Evolutionary conservation across 2,329 filamentous ascomycete genomes (phyloP).

Genomic region (Claviceps sorghi): DNA sequence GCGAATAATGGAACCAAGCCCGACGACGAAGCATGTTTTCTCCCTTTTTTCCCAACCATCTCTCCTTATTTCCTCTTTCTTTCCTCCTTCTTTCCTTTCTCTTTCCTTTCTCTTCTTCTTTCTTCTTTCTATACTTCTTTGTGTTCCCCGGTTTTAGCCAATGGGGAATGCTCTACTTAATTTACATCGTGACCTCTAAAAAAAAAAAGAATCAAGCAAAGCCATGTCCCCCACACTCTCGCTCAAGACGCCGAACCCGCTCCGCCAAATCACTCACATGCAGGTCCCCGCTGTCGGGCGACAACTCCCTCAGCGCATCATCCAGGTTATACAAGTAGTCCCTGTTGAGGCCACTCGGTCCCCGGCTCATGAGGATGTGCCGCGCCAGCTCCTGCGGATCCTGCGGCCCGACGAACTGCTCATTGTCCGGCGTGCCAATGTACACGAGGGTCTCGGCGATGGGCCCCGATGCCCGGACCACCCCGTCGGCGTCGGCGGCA

Average conservation of each 20-base stretch:
- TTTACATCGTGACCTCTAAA: neutral
- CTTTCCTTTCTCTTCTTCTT: neutral
- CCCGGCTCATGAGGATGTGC: constrained; percentile 62
- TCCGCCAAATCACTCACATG: constrained; percentile 73
- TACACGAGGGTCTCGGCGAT: constrained; percentile 61
- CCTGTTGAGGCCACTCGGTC: constrained; percentile 76
- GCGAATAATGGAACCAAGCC: too few species aligned
- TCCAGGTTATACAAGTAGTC: constrained; percentile 82
- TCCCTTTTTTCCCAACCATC: neutral
- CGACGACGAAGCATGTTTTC: too few species aligned
- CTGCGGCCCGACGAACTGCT: constrained; percentile 78
- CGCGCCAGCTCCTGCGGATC: constrained; percentile 62
- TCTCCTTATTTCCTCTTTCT: neutral
- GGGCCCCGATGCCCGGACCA: constrained; percentile 8
- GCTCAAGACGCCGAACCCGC: constrained; percentile 48
- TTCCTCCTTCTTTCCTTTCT: neutral
- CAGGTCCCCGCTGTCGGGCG: constrained; percentile 61
- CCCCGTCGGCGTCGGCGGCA: constrained; percentile 13
- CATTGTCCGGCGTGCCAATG: constrained; percentile 85
- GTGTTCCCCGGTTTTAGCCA: too few species aligned
- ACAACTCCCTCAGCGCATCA: constrained; percentile 55
- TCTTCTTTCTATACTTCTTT: too few species aligned
- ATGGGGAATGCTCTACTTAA: neutral
- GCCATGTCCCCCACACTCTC: neutral
- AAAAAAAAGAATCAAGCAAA: neutral